phyloP scores from a whole-genome alignment of 495 filamentous ascomycete genomes.

The Neurospora sp. region DNA sequence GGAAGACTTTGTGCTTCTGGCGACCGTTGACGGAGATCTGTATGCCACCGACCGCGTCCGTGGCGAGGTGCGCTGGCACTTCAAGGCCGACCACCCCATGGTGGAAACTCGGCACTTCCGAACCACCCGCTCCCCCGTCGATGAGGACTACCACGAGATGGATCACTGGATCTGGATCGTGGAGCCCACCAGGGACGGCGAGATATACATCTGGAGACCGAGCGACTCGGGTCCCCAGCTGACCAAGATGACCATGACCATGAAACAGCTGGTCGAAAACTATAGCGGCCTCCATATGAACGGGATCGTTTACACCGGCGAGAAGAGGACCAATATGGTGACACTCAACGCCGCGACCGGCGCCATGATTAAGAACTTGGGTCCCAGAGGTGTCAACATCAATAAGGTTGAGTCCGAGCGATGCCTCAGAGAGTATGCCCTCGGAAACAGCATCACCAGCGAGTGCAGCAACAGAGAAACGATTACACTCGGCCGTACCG shows the following conservation, averaged over 20 bases:
- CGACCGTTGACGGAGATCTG: slow-evolving; percentile 96
- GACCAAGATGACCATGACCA: slow-evolving; percentile 71
- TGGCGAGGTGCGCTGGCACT: slow-evolving; percentile 71
- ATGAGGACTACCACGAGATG: slow-evolving; percentile 49
- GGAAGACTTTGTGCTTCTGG: slow-evolving; percentile 98
- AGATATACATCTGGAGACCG: slow-evolving; percentile 78
- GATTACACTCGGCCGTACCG: slow-evolving; percentile 70
- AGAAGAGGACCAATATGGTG: slow-evolving; percentile 81
- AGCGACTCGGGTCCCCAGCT: slow-evolving; percentile 58
- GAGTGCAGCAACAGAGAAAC: slow-evolving; percentile 64
- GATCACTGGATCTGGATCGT: slow-evolving; percentile 94
- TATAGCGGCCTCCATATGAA: slow-evolving; percentile 55
- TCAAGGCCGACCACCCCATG: slow-evolving; percentile 74
- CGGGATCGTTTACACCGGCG: slow-evolving; percentile 76
- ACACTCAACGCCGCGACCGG: slow-evolving; percentile 82
- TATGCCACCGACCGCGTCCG: slow-evolving; percentile 86
- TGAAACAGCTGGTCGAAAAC: slow-evolving; percentile 73
- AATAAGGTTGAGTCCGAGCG: slow-evolving; percentile 40
- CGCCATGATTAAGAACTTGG: slow-evolving; percentile 49
- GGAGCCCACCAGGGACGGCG: slow-evolving; percentile 80
- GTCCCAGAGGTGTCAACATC: slow-evolving; percentile 30
- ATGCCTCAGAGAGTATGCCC: slow-evolving; percentile 50
- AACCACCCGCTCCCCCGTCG: slow-evolving; percentile 51
- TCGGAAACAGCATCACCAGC: slow-evolving; percentile 52
- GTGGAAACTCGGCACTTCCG: slow-evolving; percentile 82